Conservation (phyloP, 148 eudicot species). For the Fagopyrum tataricum region DNA sequence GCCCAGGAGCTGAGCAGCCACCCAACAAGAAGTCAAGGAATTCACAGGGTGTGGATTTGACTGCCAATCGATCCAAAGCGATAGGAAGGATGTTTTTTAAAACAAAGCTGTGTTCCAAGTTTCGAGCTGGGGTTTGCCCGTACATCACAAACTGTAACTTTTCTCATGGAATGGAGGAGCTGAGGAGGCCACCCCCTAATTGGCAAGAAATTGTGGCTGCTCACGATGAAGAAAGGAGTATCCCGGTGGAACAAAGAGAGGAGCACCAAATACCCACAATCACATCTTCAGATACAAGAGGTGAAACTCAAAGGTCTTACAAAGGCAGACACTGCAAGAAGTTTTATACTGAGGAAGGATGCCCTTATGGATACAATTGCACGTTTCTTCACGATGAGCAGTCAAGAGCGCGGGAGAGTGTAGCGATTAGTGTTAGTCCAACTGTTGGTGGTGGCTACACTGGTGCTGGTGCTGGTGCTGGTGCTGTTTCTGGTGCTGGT, state of each 20-base stretch:
- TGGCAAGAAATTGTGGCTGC: slow-evolving; percentile 96
- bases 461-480: slow-evolving; percentile 28
- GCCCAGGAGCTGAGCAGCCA: slow-evolving; percentile 55
- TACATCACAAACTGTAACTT: slow-evolving; percentile 87
- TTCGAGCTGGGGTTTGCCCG: slow-evolving; percentile 87
- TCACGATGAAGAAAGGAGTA: slow-evolving; percentile 32
- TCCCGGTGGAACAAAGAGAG: slow-evolving; percentile 49
- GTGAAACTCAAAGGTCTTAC: slow-evolving; percentile 70
- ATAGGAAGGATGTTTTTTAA: slow-evolving; percentile 97
- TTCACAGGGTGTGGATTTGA: slow-evolving; percentile 26
- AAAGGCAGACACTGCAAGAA: slow-evolving; percentile 92
- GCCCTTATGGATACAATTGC: slow-evolving; percentile 91
- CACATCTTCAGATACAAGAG: slow-evolving; percentile 31
- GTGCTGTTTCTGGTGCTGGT: slow-evolving; percentile 34
- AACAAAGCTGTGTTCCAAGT: slow-evolving; percentile 85
- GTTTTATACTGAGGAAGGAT: slow-evolving; percentile 84
- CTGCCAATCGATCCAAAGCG: slow-evolving; percentile 48
- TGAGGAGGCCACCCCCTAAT: slow-evolving; percentile 87
- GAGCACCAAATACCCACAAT: slow-evolving; percentile 79
- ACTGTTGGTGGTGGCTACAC: slow-evolving; percentile 28
- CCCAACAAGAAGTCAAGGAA: slow-evolving; percentile 57
- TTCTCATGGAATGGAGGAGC: slow-evolving; percentile 87
- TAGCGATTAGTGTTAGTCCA: slow-evolving; percentile 39
- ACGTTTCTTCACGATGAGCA: slow-evolving; percentile 94
- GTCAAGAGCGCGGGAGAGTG: slow-evolving; percentile 74